These are phyloP conservation scores for Penicillium goetzii DNA, from an alignment of 495 filamentous ascomycete genomes.

Conservation along the genomic window DNA sequence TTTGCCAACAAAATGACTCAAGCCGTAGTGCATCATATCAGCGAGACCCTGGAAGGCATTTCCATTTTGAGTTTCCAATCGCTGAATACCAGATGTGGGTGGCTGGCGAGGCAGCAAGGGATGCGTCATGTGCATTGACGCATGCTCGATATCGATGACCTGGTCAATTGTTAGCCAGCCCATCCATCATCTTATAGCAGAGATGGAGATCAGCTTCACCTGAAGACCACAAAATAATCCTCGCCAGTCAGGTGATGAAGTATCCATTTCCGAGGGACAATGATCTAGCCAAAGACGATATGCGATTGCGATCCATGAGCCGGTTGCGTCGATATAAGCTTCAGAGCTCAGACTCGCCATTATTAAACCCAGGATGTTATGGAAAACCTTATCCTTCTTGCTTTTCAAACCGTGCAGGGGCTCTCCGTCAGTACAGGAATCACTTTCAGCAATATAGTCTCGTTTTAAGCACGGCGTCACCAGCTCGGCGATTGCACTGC, in stretches of 20 bases:
- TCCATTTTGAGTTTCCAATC: slow-evolving; percentile 31
- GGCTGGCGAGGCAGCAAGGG: slow-evolving; percentile 43
- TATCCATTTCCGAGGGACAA: slow-evolving; percentile 30
- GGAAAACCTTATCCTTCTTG: slow-evolving; percentile 27
- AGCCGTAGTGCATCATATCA: slow-evolving; percentile 47
- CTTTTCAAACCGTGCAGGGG: neutral
- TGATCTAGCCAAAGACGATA: slow-evolving; percentile 44
- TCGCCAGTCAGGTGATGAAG: slow-evolving; percentile 36
- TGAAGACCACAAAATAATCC: slow-evolving; percentile 45
- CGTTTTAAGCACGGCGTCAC: slow-evolving; percentile 22
- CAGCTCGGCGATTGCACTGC: slow-evolving; percentile 41
- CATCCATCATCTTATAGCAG: neutral
- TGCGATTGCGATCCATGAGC: slow-evolving; percentile 46
- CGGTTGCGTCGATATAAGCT: slow-evolving; percentile 41
- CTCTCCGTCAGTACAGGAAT: neutral
- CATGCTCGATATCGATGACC: slow-evolving; percentile 51
- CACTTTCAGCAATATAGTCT: neutral
- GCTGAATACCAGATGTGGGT: slow-evolving; percentile 32
- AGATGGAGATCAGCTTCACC: slow-evolving; percentile 18
- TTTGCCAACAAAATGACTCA: slow-evolving; percentile 46
- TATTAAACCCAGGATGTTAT: slow-evolving; percentile 46
- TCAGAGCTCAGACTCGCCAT: slow-evolving; percentile 48
- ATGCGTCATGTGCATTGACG: slow-evolving; percentile 48
- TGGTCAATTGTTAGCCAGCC: slow-evolving; percentile 13
- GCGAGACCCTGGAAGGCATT: slow-evolving; percentile 42